Base-by-base conservation (phyloP, 2,329 filamentous ascomycete species). In the Nannizziopsis barbatae region DNA sequence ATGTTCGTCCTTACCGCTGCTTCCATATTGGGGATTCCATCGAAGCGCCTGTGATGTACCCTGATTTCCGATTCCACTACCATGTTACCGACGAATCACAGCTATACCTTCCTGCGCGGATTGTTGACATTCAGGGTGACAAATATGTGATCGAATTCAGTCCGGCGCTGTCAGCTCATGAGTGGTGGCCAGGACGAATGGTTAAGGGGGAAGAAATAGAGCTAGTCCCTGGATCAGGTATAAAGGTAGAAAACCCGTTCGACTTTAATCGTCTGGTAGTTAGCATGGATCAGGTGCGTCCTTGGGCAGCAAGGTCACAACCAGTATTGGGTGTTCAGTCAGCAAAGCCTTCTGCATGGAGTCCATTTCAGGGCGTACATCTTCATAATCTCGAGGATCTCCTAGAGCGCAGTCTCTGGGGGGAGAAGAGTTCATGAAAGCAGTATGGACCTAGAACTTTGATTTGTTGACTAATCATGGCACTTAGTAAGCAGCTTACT, bases 81-180 rank as follows among this genome's bases (percentile, higher is more conserved):
- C 22, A 27, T 27, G 22, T 27, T 4, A 27, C 22, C 4, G 7
- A 27, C 22, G 7, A 27, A 3, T 27, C 22, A 7, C 22, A 27
- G 7, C 22, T 27, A 3, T 27, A 27, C 22, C 22, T 27, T 27
- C 22, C 22, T 27, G 22, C 22, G 22, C 22, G 22, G 7, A 27
- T 27, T 4, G 7, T 27, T 27, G 22, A 27, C 7, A 7, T 27
- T 3, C 22, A 53, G 43, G 45, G 52, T 38, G 52, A 53, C 38
- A 45, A 50, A 36, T 53, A 53, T 50, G 45, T 53, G 40, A 47
- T 53, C 22, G 45, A 50, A 47, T 53, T 53, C 45, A 53, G 52
- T 53, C 35, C 52, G 45, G 50, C 52, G 35, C 52, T 53, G 49
- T 53, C 50, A 35, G 52, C 32, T 32, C 52, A 52, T 50, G 45